Base-by-base conservation (phyloP, 2,329 filamentous ascomycete genomes). In the Penicillium thymicola region DNA sequence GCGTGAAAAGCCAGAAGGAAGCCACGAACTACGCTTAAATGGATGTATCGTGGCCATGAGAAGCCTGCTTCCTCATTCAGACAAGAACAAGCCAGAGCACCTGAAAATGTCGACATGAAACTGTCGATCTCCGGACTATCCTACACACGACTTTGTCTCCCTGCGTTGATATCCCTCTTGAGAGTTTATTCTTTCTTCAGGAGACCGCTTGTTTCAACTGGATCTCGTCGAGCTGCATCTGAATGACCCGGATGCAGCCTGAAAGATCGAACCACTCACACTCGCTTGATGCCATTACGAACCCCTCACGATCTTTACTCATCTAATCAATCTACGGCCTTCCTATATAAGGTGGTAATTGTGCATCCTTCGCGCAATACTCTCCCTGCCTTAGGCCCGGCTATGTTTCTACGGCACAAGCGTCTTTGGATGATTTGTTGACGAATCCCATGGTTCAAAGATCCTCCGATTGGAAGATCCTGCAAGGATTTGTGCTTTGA, bases 1-100 rank as follows among this genome's bases (percentile, higher is more conserved):
- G 69, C 53, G 58, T 68, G 34, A 57, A 50, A n/a, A 66, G 63
- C 58, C 65, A 69, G 57, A 71, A 70, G 43, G 66, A 58, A 37
- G 8, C 11, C 21, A 37, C 42, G 4, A 44, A 54, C 41, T 63
- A 65, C 43, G 62, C 67, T 46, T 72, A 67, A 65, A 32, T 28
- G 42, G 37, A n/a, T 47, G 32, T 21, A 6, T 21, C 16, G 11
- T 11, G 14, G 10, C 28, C 16, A 16, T 8, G 28, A 36, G 30
- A 51, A 16, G 18, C 27, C 23, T 25, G 11, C 5, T 11, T 18
- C 52, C 23, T 30, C 5, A 27, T 32, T 42, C 50, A 18, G 34
- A 54, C 47, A 36, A 45, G 30, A 43, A 38, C 30, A 30, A 40
- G 14, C 13, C 37, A 37, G 44, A 47, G 42, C 30, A 44, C 27